Evolutionary conservation across 371 early-diverging fungal species (phyloP).

Genomic region (Apophysomyces elegans): DNA sequence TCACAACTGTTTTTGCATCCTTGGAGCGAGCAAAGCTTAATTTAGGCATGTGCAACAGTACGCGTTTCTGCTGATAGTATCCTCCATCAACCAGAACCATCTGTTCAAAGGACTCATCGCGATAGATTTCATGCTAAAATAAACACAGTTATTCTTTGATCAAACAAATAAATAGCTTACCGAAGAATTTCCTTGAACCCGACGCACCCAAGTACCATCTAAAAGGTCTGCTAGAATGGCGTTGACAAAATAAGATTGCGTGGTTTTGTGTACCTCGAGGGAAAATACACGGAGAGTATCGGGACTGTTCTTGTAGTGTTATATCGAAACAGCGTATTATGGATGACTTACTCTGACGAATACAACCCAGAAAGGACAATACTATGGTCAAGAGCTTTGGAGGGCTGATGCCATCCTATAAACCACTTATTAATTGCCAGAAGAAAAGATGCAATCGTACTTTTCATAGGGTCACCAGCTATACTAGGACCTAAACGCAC

Average conservation of each 20-base stretch:
- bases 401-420: constrained; percentile 37
- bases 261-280: constrained; percentile 34
- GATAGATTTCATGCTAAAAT: constrained; percentile 31
- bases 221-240: constrained; percentile 35
- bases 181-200: constrained; percentile 1
- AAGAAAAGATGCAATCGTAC: constrained; percentile 20
- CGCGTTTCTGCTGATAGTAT: constrained; percentile 40
- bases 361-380: constrained; percentile 27
- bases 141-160: constrained; percentile 1
- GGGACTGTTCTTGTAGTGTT: constrained; percentile 20
- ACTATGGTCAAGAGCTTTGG: constrained; percentile 23
- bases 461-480: constrained; percentile 30
- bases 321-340: not conserved
- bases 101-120: constrained; percentile 34
- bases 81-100: constrained; percentile 42
- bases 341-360: constrained; percentile 31
- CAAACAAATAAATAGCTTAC: not conserved
- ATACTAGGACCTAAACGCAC: constrained; percentile 17
- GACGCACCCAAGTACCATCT: constrained; percentile 1
- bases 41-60: constrained; percentile 36
- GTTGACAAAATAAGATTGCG: constrained; percentile 23
- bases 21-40: constrained; percentile 25
- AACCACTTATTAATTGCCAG: not conserved
- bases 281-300: constrained; percentile 36
- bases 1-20: constrained; percentile 36